These are phyloP conservation scores for Thermochaetoides dissita DNA, from an alignment of 2,329 filamentous ascomycete species.

Conservation along the genomic window DNA sequence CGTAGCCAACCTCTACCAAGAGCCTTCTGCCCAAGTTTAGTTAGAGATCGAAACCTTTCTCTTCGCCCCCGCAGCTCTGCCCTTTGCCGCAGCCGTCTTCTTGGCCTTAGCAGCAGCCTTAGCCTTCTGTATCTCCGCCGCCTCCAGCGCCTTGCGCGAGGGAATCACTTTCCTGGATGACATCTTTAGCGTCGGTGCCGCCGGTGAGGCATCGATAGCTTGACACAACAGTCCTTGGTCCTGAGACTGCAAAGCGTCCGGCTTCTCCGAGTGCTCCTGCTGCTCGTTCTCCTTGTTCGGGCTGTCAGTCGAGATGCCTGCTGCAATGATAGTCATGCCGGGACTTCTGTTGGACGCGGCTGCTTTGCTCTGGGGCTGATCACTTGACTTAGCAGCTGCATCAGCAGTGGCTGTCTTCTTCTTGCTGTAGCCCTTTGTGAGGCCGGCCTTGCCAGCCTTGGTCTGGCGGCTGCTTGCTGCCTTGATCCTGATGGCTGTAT, in stretches of 20 bases:
- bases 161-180: constrained; percentile 13
- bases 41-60: neutral
- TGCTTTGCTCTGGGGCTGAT: neutral
- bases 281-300: no score
- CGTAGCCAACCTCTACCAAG: no score
- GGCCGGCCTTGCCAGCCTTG: no score
- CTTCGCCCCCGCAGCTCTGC: neutral
- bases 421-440: neutral
- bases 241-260: no score
- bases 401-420: neutral
- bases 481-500: neutral
- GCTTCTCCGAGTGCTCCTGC: no score
- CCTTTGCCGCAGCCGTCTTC: neutral
- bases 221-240: no score
- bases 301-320: constrained; percentile 3
- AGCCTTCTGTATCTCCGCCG: neutral
- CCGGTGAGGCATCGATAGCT: no score
- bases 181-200: constrained; percentile 1
- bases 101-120: neutral
- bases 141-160: constrained; percentile 13
- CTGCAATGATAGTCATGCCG: constrained; percentile 13
- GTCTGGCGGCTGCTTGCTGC: neutral
- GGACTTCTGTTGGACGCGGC: constrained; percentile 5
- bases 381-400: neutral
- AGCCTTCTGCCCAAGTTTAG: no score